These are phyloP conservation scores for Apocynum venetum DNA, from an alignment of 257 asterid species.

Conservation along the genomic window DNA sequence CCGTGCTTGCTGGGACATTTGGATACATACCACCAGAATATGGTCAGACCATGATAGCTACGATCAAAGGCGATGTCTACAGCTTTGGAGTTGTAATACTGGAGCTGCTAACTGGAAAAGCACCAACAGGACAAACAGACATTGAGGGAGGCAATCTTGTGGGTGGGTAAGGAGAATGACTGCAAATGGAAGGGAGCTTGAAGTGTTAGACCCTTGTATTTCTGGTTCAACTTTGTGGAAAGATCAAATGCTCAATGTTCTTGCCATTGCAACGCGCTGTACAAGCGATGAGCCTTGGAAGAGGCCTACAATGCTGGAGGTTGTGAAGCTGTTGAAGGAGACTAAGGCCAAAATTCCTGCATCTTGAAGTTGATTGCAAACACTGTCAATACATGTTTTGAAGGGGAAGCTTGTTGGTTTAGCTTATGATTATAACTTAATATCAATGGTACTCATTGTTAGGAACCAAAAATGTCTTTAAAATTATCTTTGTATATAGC, in stretches of 20 bases:
- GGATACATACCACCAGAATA: constrained; percentile 91
- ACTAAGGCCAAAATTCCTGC: constrained; percentile 10
- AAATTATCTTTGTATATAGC: background rate
- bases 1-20: constrained; percentile 68
- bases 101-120: constrained; percentile 65
- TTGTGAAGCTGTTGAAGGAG: constrained; percentile 54
- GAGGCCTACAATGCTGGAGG: constrained; percentile 75
- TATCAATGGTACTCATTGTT: background rate
- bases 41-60: constrained; percentile 77
- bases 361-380: background rate
- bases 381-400: background rate
- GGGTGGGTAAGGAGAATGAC: constrained; percentile 85
- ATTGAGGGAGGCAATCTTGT: constrained; percentile 84
- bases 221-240: constrained; percentile 21
- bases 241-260: constrained; percentile 54
- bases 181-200: constrained; percentile 36
- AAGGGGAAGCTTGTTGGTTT: background rate
- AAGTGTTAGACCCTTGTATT: constrained; percentile 35
- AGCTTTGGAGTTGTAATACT: constrained; percentile 88
- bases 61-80: constrained; percentile 69
- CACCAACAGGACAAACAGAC: constrained; percentile 72
- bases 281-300: constrained; percentile 65
- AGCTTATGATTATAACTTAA: background rate
- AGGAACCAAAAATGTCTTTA: background rate
- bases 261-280: constrained; percentile 57